Evolutionary conservation across 2,329 filamentous ascomycete species (phyloP), one percentile per base, ranked within the genome.

Genomic region (Neopestalotiopsis rosae): DNA sequence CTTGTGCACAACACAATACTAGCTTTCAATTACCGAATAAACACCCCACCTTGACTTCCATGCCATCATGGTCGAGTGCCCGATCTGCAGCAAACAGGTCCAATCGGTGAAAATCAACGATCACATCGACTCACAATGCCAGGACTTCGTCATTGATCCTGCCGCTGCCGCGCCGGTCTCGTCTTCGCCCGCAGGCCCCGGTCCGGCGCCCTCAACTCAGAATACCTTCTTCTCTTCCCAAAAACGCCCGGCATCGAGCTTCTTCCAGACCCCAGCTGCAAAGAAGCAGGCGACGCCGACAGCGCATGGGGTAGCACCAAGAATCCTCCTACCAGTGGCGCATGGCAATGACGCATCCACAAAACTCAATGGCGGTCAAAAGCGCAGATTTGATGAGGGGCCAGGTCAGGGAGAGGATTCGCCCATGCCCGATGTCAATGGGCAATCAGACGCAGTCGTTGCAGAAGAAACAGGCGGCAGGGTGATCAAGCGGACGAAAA

Each of bases 51-150:
- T 45, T 20, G 12, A 45, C 3, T 32, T n/a, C 17, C 20, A 57
- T 66, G 45, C n/a, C 72, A 78, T 68, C 68, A 82, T 84, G 76
- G 92, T 97, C 74, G 88, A 89, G 75, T 97, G 94, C 78, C 94
- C 94, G 17, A 93, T 95, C 73, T 97, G 94, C 84, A 86, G 88
- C 76, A 91, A 92, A 75, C 84, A 86, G 68, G 93, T 96, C 75
- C 91, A 89, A 72, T 83, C 91, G 72, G 83, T 84, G 76, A 88
- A 92, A 73, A 98, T 98, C 85, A 98, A 98, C 82, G 87, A 87
- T 73, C 95, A 98, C 80, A 90, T 98, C 77, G 96, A 98, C 82
- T 95, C 94, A 38, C 88, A 88, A 72, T 98, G 95, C 83, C 81
- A 88, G 70, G 86, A 84, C 45, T 91, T 91, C 77, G 79, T 96